A percentile compares a stretch with the other conserved stretches of the same genome.
phyloP scores from a whole-genome alignment of 163 green algal genomes.

The Coccomyxa subellipsoidea region DNA sequence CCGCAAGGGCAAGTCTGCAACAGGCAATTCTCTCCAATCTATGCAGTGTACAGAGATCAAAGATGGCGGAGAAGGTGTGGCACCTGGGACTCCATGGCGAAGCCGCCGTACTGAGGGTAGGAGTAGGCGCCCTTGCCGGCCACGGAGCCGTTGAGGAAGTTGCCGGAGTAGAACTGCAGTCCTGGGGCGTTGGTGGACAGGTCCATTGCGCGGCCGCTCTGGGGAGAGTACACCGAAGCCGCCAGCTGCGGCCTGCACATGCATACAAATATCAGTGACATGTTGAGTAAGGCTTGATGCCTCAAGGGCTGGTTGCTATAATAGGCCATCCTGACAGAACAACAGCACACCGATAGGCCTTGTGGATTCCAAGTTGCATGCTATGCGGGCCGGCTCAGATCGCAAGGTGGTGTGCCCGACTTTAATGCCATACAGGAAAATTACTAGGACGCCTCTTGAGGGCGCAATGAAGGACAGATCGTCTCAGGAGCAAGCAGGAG shows the following conservation, averaged over 20 bases:
- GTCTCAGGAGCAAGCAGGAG: not conserved
- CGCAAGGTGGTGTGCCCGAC: too few species aligned
- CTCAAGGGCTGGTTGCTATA: not conserved
- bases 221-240: conserved; percentile 21
- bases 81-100: conserved; percentile 45
- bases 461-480: not conserved
- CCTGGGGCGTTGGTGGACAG: conserved; percentile 40
- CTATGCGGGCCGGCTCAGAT: too few species aligned
- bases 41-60: too few species aligned
- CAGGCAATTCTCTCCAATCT: too few species aligned
- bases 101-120: conserved; percentile 31
- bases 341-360: not conserved
- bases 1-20: too few species aligned
- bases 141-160: conserved; percentile 34
- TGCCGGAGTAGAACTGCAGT: conserved; percentile 46
- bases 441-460: not conserved
- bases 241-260: conserved; percentile 27
- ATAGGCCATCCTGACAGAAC: not conserved
- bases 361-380: too few species aligned
- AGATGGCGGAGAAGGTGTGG: not conserved
- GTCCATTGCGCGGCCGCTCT: conserved; percentile 23
- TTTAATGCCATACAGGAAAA: too few species aligned
- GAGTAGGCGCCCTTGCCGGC: conserved; percentile 34
- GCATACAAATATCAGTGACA: too few species aligned
- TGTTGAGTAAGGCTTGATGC: too few species aligned